phyloP scores from a whole-genome alignment of 2,329 filamentous ascomycete species.

The Penicillium italicum region DNA sequence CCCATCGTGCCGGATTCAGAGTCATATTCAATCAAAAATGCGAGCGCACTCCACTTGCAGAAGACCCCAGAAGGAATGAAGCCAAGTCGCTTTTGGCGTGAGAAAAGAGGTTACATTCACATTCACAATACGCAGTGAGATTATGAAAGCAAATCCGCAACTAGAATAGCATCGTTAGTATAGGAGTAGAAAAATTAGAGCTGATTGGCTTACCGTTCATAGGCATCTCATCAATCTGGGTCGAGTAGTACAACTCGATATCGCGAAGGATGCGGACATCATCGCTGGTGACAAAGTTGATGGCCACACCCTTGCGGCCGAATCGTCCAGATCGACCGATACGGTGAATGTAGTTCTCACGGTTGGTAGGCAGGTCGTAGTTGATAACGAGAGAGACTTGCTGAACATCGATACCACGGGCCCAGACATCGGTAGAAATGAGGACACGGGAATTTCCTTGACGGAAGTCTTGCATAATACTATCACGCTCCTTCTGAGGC shows the following conservation, averaged over 20 bases:
- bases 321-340: conserved; percentile 99
- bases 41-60: not conserved
- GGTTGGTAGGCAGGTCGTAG: conserved; percentile 98
- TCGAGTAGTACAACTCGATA: conserved; percentile 99
- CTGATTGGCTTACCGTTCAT: conserved; percentile 71
- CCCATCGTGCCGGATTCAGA: not conserved
- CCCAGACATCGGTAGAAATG: conserved; percentile 95
- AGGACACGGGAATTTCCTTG: conserved; percentile 97
- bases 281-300: conserved; percentile 99
- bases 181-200: not conserved
- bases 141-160: conserved; percentile 40
- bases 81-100: conserved; percentile 7
- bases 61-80: not conserved
- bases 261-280: conserved; percentile 99
- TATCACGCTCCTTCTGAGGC: conserved; percentile 95
- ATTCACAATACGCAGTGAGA: not conserved
- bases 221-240: conserved; percentile 99
- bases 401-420: conserved; percentile 99
- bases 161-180: conserved; percentile 13
- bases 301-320: conserved; percentile 99
- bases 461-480: conserved; percentile 99
- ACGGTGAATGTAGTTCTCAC: conserved; percentile 99
- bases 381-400: conserved; percentile 99
- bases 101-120: conserved; percentile 4
- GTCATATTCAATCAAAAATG: not conserved